Percentiles rank a stretch among this genome's conserved stretches.
phyloP scores from a whole-genome alignment of 305 asterid species.

The Fraxinus ornus region DNA sequence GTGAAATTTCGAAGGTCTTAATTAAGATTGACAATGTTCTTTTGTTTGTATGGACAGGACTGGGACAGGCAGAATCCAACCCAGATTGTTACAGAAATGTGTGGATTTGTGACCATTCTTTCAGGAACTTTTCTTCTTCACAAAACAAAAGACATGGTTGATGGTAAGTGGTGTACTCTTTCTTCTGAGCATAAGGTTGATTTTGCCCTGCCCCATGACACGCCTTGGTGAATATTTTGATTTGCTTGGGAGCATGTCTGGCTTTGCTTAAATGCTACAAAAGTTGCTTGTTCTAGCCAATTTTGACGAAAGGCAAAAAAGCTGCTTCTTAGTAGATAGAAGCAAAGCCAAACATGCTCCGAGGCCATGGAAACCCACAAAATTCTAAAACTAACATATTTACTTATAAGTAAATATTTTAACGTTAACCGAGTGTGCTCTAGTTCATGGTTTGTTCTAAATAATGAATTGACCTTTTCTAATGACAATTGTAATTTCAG shows the following conservation, averaged over 20 bases:
- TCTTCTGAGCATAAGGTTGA: not conserved
- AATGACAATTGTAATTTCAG: constrained; percentile 25
- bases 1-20: not conserved
- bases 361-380: not conserved
- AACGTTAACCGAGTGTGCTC: not conserved
- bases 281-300: not conserved
- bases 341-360: not conserved
- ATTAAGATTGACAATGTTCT: constrained; percentile 12
- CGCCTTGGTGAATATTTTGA: not conserved
- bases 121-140: constrained; percentile 98
- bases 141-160: constrained; percentile 95
- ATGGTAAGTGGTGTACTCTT: constrained; percentile 40
- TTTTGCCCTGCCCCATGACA: not conserved
- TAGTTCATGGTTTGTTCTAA: not conserved
- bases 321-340: not conserved
- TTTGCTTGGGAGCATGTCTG: not conserved
- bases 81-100: constrained; percentile 89
- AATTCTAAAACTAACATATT: not conserved
- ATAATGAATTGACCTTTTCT: not conserved
- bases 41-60: constrained; percentile 51
- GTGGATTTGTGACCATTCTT: constrained; percentile 92
- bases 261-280: not conserved
- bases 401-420: not conserved
- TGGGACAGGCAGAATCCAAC: constrained; percentile 97
- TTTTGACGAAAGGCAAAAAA: not conserved